Conservation (phyloP, 768 basidiomycete genomes). For the Cystofilobasidium macerans region DNA sequence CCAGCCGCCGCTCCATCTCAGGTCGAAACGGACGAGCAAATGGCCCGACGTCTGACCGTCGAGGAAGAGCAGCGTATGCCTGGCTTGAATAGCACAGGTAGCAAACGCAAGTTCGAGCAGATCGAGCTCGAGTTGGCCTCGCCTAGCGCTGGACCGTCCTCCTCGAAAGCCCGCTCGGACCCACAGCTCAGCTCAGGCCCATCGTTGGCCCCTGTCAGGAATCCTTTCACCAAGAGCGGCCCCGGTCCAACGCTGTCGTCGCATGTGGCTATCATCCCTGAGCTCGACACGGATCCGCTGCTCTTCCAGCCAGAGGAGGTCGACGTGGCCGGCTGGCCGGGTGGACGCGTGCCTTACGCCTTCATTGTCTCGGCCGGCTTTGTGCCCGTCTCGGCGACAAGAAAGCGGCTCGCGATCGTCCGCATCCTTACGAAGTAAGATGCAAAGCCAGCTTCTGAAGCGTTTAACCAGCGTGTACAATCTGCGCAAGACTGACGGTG, state of each 20-base stretch:
- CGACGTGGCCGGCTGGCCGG: conserved; percentile 13
- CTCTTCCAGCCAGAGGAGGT: conserved; percentile 16
- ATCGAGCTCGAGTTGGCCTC: background rate
- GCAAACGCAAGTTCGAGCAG: background rate
- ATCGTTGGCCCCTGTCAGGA: background rate
- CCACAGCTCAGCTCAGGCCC: background rate
- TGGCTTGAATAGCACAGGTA: no score
- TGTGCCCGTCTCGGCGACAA: conserved; percentile 10
- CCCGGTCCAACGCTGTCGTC: background rate
- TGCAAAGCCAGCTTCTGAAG: no score
- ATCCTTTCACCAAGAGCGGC: background rate
- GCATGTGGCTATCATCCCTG: background rate
- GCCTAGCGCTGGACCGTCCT: background rate
- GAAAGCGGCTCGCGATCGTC: conserved; percentile 13
- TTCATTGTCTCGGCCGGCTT: conserved; percentile 21
- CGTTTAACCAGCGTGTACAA: no score
- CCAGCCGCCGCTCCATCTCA: background rate
- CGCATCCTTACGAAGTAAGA: conserved; percentile 19
- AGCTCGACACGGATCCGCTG: conserved; percentile 22
- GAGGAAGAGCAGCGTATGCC: background rate
- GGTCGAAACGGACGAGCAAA: conserved; percentile 18
- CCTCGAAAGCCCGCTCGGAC: background rate
- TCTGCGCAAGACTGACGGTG: no score
- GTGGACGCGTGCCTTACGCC: conserved; percentile 14
- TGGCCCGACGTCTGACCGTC: conserved; percentile 4